Evolutionary conservation across 495 filamentous ascomycete genomes (phyloP).

Genomic region (Ascobolus immersus): DNA sequence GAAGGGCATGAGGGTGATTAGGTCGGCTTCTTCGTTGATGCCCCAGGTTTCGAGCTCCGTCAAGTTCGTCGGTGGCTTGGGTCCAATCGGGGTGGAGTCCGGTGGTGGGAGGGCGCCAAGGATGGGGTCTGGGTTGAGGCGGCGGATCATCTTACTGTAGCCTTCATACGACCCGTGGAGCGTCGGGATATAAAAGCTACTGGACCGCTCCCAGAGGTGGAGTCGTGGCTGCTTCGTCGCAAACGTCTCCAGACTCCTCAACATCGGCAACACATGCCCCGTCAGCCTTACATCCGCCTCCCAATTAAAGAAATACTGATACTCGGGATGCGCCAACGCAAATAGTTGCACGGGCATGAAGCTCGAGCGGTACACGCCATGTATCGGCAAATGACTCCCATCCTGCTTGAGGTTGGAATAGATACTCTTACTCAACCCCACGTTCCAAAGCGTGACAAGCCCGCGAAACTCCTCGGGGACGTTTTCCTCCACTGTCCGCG

Average conservation of each 20-base stretch:
- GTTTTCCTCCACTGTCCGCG: slow-evolving; percentile 33
- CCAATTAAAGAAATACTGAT: slow-evolving; percentile 95
- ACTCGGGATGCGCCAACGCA: slow-evolving; percentile 68
- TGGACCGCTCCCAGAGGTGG: slow-evolving; percentile 78
- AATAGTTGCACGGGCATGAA: slow-evolving; percentile 92
- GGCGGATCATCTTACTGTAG: slow-evolving; percentile 86
- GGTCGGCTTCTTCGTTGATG: slow-evolving; percentile 73
- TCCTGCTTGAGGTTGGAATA: slow-evolving; percentile 38
- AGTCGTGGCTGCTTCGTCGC: slow-evolving; percentile 64
- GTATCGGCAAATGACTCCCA: slow-evolving; percentile 35
- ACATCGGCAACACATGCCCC: slow-evolving; percentile 84
- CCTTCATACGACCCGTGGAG: slow-evolving; percentile 81
- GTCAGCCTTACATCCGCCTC: slow-evolving; percentile 94
- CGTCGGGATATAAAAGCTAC: slow-evolving; percentile 70
- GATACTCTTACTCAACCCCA: slow-evolving; percentile 65
- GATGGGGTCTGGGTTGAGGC: slow-evolving; percentile 42
- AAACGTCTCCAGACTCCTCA: slow-evolving; percentile 49
- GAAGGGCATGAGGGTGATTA: slow-evolving; percentile 80
- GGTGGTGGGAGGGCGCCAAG: slow-evolving; percentile 36
- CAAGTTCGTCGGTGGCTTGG: slow-evolving; percentile 46
- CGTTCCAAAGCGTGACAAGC: slow-evolving; percentile 74
- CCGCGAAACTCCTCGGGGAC: slow-evolving; percentile 72
- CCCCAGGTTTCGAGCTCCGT: slow-evolving; percentile 48
- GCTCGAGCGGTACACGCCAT: slow-evolving; percentile 73
- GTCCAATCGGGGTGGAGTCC: slow-evolving; percentile 37